Conservation (phyloP, 2,329 filamentous ascomycete species). For the Hypoxylon sp. region DNA sequence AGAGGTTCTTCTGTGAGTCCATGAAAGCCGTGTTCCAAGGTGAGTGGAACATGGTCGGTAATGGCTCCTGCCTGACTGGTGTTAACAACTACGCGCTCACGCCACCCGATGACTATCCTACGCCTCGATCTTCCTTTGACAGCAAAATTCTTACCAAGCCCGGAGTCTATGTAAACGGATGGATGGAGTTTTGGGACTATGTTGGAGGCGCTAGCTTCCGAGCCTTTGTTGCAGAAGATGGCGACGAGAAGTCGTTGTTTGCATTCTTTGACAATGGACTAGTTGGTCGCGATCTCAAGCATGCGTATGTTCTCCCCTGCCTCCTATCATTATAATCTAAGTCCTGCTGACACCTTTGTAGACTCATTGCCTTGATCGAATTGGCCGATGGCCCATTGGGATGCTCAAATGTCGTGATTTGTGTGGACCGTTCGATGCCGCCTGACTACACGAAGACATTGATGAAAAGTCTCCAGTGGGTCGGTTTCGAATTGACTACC, state of each 20-base stretch:
- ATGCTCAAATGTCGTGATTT: conserved; percentile 84
- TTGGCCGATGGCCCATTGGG: conserved; percentile 82
- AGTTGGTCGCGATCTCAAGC: conserved; percentile 84
- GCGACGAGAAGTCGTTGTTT: conserved; percentile 81
- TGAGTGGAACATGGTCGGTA: conserved; percentile 85
- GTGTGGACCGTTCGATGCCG: conserved; percentile 80
- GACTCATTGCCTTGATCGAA: conserved; percentile 91
- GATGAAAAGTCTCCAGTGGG: conserved; percentile 90
- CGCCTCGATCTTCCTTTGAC: conserved; percentile 56
- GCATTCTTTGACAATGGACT: conserved; percentile 85
- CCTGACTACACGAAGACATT: conserved; percentile 75
- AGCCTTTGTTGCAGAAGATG: conserved; percentile 83
- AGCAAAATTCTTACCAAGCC: conserved; percentile 48
- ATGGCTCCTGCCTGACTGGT: conserved; percentile 91
- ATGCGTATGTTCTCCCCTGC: conserved; percentile 74
- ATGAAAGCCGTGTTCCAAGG: conserved; percentile 94
- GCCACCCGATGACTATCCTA: conserved; percentile 64
- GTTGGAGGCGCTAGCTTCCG: conserved; percentile 86
- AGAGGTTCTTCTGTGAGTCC: conserved; percentile 99
- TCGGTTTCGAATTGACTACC: conserved; percentile 87
- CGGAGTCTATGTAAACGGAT: conserved; percentile 66
- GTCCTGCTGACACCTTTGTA: conserved; percentile 59
- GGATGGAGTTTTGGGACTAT: conserved; percentile 89
- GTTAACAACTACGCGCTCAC: conserved; percentile 67
- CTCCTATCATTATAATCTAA: conserved; percentile 20